phyloP scores from a whole-genome alignment of 495 filamentous ascomycete genomes.

The Aspergillus ellipticus region DNA sequence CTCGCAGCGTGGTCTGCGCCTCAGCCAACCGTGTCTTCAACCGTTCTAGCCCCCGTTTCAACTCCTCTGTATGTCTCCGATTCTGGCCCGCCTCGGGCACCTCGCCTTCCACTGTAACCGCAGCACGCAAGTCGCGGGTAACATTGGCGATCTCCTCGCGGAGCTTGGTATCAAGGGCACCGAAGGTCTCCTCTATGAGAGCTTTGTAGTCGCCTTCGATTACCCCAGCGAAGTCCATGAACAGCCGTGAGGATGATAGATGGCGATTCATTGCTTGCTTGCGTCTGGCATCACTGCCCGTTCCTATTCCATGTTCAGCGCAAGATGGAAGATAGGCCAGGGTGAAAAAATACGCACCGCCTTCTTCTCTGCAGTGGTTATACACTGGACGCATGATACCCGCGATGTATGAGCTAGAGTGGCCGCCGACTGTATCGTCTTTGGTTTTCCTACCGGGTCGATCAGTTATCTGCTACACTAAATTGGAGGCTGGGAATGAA shows the following conservation, averaged over 20 bases:
- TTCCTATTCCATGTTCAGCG: constrained; percentile 5
- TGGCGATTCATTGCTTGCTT: constrained; percentile 13
- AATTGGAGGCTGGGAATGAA: not conserved
- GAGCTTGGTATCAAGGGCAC: constrained; percentile 2
- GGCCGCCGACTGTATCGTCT: constrained; percentile 14
- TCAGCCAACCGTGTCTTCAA: too few species aligned
- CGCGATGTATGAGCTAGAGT: constrained; percentile 23
- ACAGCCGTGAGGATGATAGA: constrained; percentile 6
- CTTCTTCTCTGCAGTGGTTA: constrained; percentile 8
- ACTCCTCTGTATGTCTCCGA: too few species aligned
- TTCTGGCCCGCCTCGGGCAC: constrained; percentile 10
- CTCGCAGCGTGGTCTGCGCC: too few species aligned
- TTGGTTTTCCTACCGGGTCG: constrained; percentile 3
- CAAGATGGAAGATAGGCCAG: not conserved
- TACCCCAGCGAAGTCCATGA: not conserved
- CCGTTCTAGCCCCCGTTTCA: too few species aligned
- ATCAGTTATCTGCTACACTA: not conserved
- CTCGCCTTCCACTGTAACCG: constrained; percentile 11
- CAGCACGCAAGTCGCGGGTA: constrained; percentile 6
- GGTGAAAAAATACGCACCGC: constrained; percentile 13
- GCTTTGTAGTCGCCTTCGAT: not conserved
- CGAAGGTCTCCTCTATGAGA: not conserved
- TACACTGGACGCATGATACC: constrained; percentile 22
- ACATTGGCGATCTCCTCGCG: constrained; percentile 6
- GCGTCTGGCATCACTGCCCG: constrained; percentile 9